Evolutionary conservation across 2,329 filamentous ascomycete genomes (phyloP), one percentile per base, ranked within the genome.

Genomic region (Clonostachys rosea): DNA sequence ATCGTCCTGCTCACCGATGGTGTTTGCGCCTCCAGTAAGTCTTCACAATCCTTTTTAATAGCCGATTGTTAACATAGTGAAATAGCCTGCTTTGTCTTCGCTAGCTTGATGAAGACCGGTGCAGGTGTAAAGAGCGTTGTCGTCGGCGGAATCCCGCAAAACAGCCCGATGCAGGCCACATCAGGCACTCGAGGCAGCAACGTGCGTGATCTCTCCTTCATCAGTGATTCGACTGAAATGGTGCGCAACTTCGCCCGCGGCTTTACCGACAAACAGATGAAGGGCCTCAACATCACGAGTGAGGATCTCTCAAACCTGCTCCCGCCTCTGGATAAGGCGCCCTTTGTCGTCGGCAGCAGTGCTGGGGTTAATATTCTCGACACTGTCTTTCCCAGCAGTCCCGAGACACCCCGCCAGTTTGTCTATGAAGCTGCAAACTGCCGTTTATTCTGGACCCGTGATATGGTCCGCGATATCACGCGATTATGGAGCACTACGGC

Each of bases 141-240:
- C 2, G 67, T 83, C 24, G 83, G 83, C 13, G 83, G 83, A 2
- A 73, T 79, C 9, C 73, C 81, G 1, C 62, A 64, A 6, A 52
- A 64, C 4, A 56, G 56, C 4, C 72, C 75, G 3, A 84, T 83
- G 65, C 78, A 83, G 62, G 70, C 67, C 4, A 62, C 84, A 3
- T 81, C 81, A 14, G 79, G 78, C 13, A 70, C 77, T 10, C 79
- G 81, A 53, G 82, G 82, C 20, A 65, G 67, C 0, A 68, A 75
- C 49, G 58, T 69, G 3, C 48, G 65, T 6, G 49, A 49, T 0
- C 61, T 65, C 44, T 48, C 52, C 6, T 48, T 56, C 1, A 54
- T 63, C 16, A 51, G 52, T 5, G 41, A 43, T 1, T n/a, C 14
- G 14, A 39, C 36, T n/a, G 36, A n/a, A 5, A 18, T 18, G 36